Conservation (phyloP, 1,284 basidiomycete genomes). For the Thecaphora thlaspeos region DNA sequence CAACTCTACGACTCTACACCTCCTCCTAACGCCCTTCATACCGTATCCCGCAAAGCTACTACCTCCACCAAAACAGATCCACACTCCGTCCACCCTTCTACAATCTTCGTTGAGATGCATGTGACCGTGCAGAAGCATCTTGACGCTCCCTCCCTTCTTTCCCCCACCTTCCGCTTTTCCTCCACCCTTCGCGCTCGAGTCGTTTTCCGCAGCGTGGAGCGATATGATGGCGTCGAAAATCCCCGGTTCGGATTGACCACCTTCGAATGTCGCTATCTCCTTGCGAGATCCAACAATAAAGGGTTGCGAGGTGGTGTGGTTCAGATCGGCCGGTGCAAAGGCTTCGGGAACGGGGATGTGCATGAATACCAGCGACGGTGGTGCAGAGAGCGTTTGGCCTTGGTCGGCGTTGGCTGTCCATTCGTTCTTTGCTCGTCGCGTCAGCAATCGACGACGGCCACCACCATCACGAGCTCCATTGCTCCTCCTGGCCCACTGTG, state of each 20-base stretch:
- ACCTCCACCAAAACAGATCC: too few species aligned
- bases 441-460: not conserved
- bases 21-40: too few species aligned
- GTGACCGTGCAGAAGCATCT: too few species aligned
- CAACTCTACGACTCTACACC: too few species aligned
- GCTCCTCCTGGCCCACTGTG: constrained; percentile 8
- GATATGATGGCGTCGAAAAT: constrained; percentile 41
- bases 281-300: constrained; percentile 1
- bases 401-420: constrained; percentile 28
- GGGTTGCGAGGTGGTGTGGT: not conserved
- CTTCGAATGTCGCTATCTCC: constrained; percentile 27
- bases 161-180: too few species aligned
- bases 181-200: constrained; percentile 8
- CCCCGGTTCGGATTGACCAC: constrained; percentile 42
- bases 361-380: constrained; percentile 47
- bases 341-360: constrained; percentile 57
- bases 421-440: constrained; percentile 1
- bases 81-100: too few species aligned
- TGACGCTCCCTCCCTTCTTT: too few species aligned
- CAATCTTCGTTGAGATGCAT: too few species aligned
- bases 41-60: too few species aligned
- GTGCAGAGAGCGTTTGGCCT: constrained; percentile 15
- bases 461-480: too few species aligned
- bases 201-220: not conserved
- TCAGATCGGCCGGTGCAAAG: constrained; percentile 19